Base-by-base conservation (phyloP, 441 rosid species). In the Capsella rubella region DNA sequence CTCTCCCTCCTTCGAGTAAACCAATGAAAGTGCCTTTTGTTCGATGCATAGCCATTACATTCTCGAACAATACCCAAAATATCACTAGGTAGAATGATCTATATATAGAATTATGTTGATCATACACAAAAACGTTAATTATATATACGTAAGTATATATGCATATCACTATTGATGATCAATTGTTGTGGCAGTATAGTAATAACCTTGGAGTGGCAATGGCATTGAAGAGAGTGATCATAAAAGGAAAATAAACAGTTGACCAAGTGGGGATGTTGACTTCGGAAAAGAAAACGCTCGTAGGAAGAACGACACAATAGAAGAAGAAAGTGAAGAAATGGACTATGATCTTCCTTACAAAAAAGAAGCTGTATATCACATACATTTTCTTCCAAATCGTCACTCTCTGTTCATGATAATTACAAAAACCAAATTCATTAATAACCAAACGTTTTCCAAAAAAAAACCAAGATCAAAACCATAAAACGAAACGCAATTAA, bases 181-280 rank as follows among this genome's bases (percentile, higher is more conserved):
- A 27, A 27, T 2, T 52, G 3, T 54, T 54, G 11, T 28, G 37
- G 37, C 7, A 57, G 15, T 81, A 64, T 29, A 54, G 9, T 32
- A 13, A 9, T 46, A 40, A 52, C 80, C 76, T 65, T 12, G 80
- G 80, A 51, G 87, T 86, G 6, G 84, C 87, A 25, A 86, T 57
- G 6, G 85, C 75, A 63, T 82, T 82, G 53, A 84, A 84, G 40
- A 82, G 63, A 18, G 82, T 79, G 58, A 86, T 82, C 54, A 74
- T 59, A 8, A 74, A 69, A 46, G 89, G 89, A 46, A 86, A 28
- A 14, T 84, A 86, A 18, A 86, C 73, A 32, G 89, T 78, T 14
- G 81, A 86, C 89, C 89, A 86, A 56, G 62, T 51, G 0, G 89
- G 87, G 47, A 86, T 86, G 64, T 80, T 69, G 25, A 86, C 79